Conservation (phyloP, 495 filamentous ascomycete genomes). For the Neurospora sp. region DNA sequence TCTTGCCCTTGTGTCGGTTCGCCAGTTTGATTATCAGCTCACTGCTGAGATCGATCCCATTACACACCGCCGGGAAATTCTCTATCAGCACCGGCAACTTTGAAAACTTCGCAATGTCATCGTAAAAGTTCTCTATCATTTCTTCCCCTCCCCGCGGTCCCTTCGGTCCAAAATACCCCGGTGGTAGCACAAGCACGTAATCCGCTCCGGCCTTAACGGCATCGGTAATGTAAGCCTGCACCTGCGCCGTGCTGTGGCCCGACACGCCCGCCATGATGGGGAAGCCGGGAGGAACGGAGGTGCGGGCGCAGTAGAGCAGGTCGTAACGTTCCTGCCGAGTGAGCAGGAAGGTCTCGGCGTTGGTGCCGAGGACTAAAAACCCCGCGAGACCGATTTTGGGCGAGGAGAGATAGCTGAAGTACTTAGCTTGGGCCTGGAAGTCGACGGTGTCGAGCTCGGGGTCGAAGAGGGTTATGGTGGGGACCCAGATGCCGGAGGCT, state of each 20-base stretch:
- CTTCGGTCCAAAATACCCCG: slow-evolving; percentile 47
- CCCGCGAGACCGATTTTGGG: slow-evolving; percentile 44
- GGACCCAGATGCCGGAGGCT: slow-evolving; percentile 32
- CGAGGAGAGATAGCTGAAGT: slow-evolving; percentile 42
- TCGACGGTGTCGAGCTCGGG: slow-evolving; percentile 42
- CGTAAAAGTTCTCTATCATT: slow-evolving; percentile 53
- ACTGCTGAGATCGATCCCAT: slow-evolving; percentile 54
- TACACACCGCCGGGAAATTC: slow-evolving; percentile 65
- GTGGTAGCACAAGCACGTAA: slow-evolving; percentile 51
- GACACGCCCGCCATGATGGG: slow-evolving; percentile 55
- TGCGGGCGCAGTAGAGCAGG: slow-evolving; percentile 42
- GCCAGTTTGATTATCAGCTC: slow-evolving; percentile 48
- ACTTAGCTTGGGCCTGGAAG: slow-evolving; percentile 36
- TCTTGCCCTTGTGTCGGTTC: slow-evolving; percentile 27
- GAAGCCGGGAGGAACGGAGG: slow-evolving; percentile 34
- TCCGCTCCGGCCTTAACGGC: slow-evolving; percentile 47
- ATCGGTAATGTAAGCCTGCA: slow-evolving; percentile 47
- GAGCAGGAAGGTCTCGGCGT: slow-evolving; percentile 56
- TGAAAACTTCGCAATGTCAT: slow-evolving; percentile 36
- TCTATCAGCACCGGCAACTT: slow-evolving; percentile 53
- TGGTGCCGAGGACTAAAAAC: slow-evolving; percentile 53
- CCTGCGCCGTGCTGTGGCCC: slow-evolving; percentile 55
- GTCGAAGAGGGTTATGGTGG: slow-evolving; percentile 45
- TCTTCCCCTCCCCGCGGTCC: slow-evolving; percentile 11
- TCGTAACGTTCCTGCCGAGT: slow-evolving; percentile 48